Evolutionary conservation across 2,329 filamentous ascomycete species (phyloP), one percentile per base, ranked within the genome.

Genomic region (Ceratocystis cubensis): DNA sequence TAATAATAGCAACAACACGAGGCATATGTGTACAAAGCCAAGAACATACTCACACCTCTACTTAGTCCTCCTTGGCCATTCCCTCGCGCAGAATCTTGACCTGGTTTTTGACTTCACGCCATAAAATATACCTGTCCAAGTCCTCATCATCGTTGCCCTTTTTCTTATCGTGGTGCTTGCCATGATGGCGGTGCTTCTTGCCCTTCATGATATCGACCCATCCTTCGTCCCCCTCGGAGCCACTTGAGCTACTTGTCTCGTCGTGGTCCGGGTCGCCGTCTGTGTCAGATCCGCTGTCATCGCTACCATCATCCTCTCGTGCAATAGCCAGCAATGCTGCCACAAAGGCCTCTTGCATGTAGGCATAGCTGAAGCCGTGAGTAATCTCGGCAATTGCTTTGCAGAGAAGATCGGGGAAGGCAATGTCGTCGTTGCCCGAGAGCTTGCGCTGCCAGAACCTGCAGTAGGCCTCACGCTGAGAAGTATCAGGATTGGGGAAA

Each of bases 291-390:
- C 68, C 69, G 7, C 70, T 68, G n/a, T 70, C 70, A 22, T 61
- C 66, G 10, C 70, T 67, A n/a, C 70, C 70, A n/a, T 50, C 66
- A 0, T 69, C 69, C 5, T 71, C 66, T 2, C 75, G 75, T 0
- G 84, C 85, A 67, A 88, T 82, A 2, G 81, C 79, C 30, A 88
- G 75, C 65, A 88, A 72, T 1, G 82, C 80, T 0, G 84, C 84
- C 0, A 88, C 83, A 71, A 88, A 88, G 0, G 83, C 85, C 73
- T 88, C 86, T 71, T 88, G 85, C 73, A 88, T 81, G 71, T 88
- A 88, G 0, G 85, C 85, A 72, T 88, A 88, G 70, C 82, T 85
- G 73, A 88, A 88, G n/a, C 79, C 79, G 30, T 81, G 74, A 0
- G 84, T 88, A 68, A 87, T 84, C 8, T 78, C 77, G 2, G 85